Conservation (phyloP, 2,329 filamentous ascomycete genomes). For the Nigrospora oryzae region DNA sequence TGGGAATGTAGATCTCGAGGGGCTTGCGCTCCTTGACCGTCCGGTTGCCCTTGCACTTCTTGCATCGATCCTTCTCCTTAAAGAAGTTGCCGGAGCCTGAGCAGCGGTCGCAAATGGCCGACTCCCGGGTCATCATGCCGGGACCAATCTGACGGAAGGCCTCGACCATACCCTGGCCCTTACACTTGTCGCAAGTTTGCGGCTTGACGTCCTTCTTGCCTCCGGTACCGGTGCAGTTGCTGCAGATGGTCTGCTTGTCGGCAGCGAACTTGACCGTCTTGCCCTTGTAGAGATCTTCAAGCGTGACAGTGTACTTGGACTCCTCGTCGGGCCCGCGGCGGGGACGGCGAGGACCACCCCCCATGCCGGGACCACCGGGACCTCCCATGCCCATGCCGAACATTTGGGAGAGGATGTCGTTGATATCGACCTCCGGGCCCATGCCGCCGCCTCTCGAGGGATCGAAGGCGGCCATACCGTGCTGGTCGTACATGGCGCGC, state of each 20-base stretch:
- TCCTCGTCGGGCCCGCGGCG: constrained; percentile 76
- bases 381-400: constrained; percentile 62
- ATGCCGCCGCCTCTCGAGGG: constrained; percentile 56
- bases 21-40: constrained; percentile 86
- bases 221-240: constrained; percentile 77
- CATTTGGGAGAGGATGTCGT: constrained; percentile 91
- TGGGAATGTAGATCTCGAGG: constrained; percentile 90
- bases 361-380: constrained; percentile 28
- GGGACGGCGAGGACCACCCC: constrained; percentile 41
- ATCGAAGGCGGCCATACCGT: constrained; percentile 95
- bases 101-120: constrained; percentile 74
- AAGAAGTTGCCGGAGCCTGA: constrained; percentile 77
- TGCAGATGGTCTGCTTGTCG: constrained; percentile 88
- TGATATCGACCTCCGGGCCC: constrained; percentile 70
- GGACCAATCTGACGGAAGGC: constrained; percentile 78
- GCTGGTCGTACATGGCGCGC: constrained; percentile 81
- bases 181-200: constrained; percentile 74
- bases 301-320: constrained; percentile 79
- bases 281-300: constrained; percentile 96
- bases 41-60: constrained; percentile 94
- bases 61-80: constrained; percentile 96
- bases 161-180: constrained; percentile 69
- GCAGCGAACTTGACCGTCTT: constrained; percentile 96
- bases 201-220: constrained; percentile 88
- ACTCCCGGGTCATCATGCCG: constrained; percentile 74